Evolutionary conservation across 2,329 filamentous ascomycete genomes (phyloP).

Genomic region (Daldinia eschscholtzii): DNA sequence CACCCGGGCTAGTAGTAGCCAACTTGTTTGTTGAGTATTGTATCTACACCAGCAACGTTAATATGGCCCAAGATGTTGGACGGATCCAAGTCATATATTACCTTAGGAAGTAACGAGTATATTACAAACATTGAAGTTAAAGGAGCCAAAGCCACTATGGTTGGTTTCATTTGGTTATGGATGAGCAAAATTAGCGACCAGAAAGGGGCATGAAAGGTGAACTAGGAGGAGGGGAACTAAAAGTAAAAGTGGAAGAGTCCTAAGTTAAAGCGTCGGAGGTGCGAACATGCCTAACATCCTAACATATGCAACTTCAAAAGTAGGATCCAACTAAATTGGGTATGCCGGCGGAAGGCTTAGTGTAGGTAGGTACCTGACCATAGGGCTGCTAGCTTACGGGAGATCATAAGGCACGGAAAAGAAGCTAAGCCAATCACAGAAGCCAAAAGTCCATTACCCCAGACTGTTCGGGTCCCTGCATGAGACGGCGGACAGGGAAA

Average conservation of each 20-base stretch:
- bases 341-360: not conserved
- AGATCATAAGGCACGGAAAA: not conserved
- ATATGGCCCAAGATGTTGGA: not conserved
- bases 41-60: not conserved
- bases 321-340: not conserved
- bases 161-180: not conserved
- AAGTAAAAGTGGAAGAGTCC: no score
- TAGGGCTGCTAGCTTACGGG: slow-evolving; percentile 5
- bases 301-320: no score
- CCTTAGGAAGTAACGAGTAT: not conserved
- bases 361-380: not conserved
- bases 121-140: not conserved
- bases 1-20: not conserved
- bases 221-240: not conserved
- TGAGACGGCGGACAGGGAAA: slow-evolving; percentile 2
- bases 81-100: no score
- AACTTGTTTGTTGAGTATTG: not conserved
- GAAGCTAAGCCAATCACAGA: slow-evolving; percentile 1
- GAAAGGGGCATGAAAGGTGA: not conserved
- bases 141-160: not conserved
- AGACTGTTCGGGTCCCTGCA: slow-evolving; percentile 4
- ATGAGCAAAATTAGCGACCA: not conserved
- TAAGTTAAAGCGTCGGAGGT: not conserved
- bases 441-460: not conserved
- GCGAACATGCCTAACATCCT: not conserved